Percentiles rank a stretch among this genome's conserved stretches.
phyloP scores from a whole-genome alignment of 805 yeast genomes.

The Yarrowia porcina region DNA sequence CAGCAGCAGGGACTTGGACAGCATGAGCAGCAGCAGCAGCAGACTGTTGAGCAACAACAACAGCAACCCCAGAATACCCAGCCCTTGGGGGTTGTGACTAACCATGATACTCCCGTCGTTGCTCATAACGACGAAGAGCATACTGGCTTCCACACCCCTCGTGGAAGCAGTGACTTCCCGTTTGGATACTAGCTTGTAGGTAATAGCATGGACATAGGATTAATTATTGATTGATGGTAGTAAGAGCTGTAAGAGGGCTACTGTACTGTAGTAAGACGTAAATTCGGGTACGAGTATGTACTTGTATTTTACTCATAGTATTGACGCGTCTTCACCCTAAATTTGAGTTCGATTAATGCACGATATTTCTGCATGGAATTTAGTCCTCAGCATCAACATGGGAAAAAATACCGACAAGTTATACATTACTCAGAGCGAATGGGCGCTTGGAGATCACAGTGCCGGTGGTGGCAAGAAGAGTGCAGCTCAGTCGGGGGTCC shows the following conservation, averaged over 20 bases:
- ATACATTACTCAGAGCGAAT: constrained; percentile 40
- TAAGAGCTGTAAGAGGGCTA: too few species aligned
- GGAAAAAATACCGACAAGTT: constrained; percentile 41
- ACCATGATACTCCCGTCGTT: constrained; percentile 7
- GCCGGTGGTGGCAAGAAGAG: constrained; percentile 34
- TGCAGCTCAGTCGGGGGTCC: neutral
- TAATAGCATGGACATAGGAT: constrained; percentile 17
- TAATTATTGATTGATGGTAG: neutral
- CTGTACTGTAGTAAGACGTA: too few species aligned
- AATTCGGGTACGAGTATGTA: too few species aligned
- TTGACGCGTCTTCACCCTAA: too few species aligned
- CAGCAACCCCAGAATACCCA: neutral
- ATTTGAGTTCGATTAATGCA: neutral
- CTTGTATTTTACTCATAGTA: neutral
- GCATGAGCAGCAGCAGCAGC: constrained; percentile 1
- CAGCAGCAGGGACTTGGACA: neutral
- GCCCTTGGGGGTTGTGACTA: constrained; percentile 8
- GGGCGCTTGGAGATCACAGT: constrained; percentile 35
- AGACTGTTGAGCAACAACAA: neutral
- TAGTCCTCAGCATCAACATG: constrained; percentile 29
- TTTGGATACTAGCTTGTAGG: constrained; percentile 24
- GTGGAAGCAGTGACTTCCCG: constrained; percentile 22
- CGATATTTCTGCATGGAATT: neutral
- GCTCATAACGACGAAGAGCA: constrained; percentile 21
- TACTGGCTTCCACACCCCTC: constrained; percentile 23